Conservation (phyloP, 1,284 basidiomycete species). For the Ustilago nuda region DNA sequence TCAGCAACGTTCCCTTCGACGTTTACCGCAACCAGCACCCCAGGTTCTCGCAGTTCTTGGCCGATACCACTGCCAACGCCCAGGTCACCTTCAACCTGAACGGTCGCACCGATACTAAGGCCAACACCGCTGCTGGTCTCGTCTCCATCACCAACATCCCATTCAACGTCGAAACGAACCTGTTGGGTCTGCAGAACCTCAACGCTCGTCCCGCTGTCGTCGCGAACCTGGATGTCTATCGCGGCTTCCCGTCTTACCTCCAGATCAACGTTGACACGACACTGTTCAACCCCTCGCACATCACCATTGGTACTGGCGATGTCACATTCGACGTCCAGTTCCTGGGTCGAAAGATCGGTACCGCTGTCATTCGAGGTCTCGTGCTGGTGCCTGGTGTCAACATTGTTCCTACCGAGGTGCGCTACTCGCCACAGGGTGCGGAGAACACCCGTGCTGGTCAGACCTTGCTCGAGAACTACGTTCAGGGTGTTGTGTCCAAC, state of each 20-base stretch:
- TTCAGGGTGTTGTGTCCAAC: conserved; percentile 76
- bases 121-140: conserved; percentile 80
- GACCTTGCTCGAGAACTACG: conserved; percentile 77
- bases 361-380: conserved; percentile 74
- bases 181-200: conserved; percentile 79
- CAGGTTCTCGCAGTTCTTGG: conserved; percentile 76
- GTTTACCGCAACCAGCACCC: conserved; percentile 74
- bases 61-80: conserved; percentile 75
- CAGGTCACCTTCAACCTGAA: conserved; percentile 75
- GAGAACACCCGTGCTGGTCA: conserved; percentile 74
- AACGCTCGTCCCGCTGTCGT: conserved; percentile 76
- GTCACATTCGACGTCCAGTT: conserved; percentile 77
- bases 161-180: conserved; percentile 76
- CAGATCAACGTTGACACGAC: conserved; percentile 76
- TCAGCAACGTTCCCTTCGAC: conserved; percentile 76
- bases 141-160: conserved; percentile 74
- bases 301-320: conserved; percentile 79
- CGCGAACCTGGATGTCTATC: conserved; percentile 77
- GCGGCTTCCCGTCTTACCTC: conserved; percentile 78
- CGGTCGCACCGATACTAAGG: conserved; percentile 75
- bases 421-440: conserved; percentile 76
- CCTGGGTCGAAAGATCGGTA: conserved; percentile 75
- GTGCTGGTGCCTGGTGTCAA: conserved; percentile 55
- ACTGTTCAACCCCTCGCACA: conserved; percentile 73
- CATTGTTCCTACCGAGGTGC: conserved; percentile 73